These are phyloP conservation scores for Bruguiera parviflora DNA, from an alignment of 345 rosid species.

Conservation along the genomic window DNA sequence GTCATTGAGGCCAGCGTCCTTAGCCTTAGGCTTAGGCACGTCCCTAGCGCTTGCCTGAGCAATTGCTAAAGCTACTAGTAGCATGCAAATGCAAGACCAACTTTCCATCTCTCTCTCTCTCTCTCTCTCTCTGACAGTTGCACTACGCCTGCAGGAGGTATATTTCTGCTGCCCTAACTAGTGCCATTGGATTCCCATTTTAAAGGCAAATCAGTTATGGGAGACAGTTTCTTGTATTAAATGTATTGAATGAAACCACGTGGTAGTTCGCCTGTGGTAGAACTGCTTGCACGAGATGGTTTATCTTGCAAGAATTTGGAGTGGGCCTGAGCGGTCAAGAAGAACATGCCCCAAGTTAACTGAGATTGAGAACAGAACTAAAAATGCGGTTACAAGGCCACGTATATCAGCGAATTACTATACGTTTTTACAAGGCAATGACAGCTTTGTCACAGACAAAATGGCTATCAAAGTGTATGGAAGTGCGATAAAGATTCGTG, in stretches of 20 bases:
- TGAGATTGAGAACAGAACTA: no score
- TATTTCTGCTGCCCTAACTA: neutral
- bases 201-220: neutral
- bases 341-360: no score
- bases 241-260: slow-evolving; percentile 12
- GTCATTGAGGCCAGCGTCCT: slow-evolving; percentile 46
- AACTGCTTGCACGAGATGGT: slow-evolving; percentile 17
- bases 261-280: slow-evolving; percentile 11
- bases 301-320: slow-evolving; percentile 11
- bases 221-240: neutral
- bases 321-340: no score
- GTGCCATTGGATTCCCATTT: neutral
- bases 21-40: slow-evolving; percentile 14
- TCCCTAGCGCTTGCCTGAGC: slow-evolving; percentile 17
- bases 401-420: no score
- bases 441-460: no score
- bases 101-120: slow-evolving; percentile 35
- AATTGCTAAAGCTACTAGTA: slow-evolving; percentile 36
- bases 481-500: no score
- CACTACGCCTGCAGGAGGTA: neutral
- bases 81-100: slow-evolving; percentile 20
- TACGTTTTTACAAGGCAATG: no score
- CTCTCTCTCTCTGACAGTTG: neutral
- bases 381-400: no score
- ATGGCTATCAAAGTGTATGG: no score